Evolutionary conservation across 495 filamentous ascomycete genomes (phyloP).

Genomic region (Hypoxylon trugodes): DNA sequence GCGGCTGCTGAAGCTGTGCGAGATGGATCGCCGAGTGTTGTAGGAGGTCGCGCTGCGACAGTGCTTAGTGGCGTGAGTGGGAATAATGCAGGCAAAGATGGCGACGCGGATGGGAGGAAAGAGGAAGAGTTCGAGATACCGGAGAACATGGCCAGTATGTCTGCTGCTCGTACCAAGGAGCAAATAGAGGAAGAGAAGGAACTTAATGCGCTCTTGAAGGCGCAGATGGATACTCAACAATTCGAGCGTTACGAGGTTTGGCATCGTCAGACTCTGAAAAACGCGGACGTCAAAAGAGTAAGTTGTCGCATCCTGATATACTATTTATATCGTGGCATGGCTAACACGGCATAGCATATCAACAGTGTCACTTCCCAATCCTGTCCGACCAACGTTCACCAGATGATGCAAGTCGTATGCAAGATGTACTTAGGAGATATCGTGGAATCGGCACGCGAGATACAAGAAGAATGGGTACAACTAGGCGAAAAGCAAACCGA

Average conservation of each 20-base stretch:
- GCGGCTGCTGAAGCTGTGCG: constrained; percentile 51
- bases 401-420: constrained; percentile 79
- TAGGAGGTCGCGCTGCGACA: constrained; percentile 59
- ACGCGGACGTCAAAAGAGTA: constrained; percentile 61
- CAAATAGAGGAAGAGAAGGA: constrained; percentile 75
- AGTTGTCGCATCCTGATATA: constrained; percentile 18
- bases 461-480: constrained; percentile 80
- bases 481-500: constrained; percentile 61
- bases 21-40: constrained; percentile 51
- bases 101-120: constrained; percentile 69
- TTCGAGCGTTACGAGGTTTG: constrained; percentile 76
- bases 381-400: constrained; percentile 78
- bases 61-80: constrained; percentile 56
- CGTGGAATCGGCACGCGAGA: constrained; percentile 78
- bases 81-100: constrained; percentile 34
- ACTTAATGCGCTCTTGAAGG: constrained; percentile 67
- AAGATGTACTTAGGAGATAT: constrained; percentile 88
- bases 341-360: constrained; percentile 65
- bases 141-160: constrained; percentile 63
- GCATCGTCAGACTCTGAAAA: constrained; percentile 71
- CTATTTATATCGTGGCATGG: neutral
- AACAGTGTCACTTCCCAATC: constrained; percentile 92
- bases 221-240: constrained; percentile 73
- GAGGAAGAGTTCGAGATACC: constrained; percentile 71
- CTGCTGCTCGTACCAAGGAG: constrained; percentile 65